These are phyloP conservation scores for Starmerella roubikii DNA, from an alignment of 805 yeast species.

Conservation along the genomic window DNA sequence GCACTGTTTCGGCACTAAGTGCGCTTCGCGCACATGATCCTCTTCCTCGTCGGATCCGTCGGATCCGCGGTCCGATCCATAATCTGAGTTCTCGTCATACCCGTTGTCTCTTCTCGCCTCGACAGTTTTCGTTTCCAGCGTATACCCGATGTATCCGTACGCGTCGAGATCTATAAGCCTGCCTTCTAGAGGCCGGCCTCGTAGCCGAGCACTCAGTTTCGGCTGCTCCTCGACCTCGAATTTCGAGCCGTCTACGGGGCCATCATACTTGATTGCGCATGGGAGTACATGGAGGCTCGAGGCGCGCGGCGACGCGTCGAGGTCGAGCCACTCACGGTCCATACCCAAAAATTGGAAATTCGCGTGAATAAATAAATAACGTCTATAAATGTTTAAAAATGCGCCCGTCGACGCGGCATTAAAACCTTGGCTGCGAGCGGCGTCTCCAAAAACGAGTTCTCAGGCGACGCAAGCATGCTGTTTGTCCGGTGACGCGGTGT, in stretches of 20 bases:
- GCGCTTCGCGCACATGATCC: not conserved
- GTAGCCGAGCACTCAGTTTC: slow-evolving; percentile 7
- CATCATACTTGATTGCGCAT: slow-evolving; percentile 12
- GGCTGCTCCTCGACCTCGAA: slow-evolving; percentile 3
- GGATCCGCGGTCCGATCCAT: too few relatives aligned
- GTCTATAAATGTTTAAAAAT: too few relatives aligned
- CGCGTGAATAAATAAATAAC: not conserved
- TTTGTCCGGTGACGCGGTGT: too few relatives aligned
- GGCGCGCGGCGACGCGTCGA: not conserved
- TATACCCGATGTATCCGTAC: slow-evolving; percentile 14
- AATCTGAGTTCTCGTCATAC: not conserved
- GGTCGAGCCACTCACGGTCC: slow-evolving; percentile 1
- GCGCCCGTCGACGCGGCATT: too few relatives aligned
- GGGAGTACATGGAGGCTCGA: slow-evolving; percentile 14
- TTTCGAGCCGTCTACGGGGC: slow-evolving; percentile 12
- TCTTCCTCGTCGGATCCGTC: not conserved
- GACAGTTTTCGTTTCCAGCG: slow-evolving; percentile 11
- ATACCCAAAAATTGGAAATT: not conserved
- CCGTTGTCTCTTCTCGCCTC: not conserved
- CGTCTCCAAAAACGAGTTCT: slow-evolving; percentile 1
- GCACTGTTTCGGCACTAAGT: not conserved
- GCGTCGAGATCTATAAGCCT: slow-evolving; percentile 10
- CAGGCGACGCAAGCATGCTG: slow-evolving; percentile 2
- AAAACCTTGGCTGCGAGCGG: slow-evolving; percentile 1
- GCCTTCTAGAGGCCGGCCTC: slow-evolving; percentile 19